These are phyloP conservation scores for Solanum chilense DNA, from an alignment of 257 asterid species.

Conservation along the genomic window DNA sequence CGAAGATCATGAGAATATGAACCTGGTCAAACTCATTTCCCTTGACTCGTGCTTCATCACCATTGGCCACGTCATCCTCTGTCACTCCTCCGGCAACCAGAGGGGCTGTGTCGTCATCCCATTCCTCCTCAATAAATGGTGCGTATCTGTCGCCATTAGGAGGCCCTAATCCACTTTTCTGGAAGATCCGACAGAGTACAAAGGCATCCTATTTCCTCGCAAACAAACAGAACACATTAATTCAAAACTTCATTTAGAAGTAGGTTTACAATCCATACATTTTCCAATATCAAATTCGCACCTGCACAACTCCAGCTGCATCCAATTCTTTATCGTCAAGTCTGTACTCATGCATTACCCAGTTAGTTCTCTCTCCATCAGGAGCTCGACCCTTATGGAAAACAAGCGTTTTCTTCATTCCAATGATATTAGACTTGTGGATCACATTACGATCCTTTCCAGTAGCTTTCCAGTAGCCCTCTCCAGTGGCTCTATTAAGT, in stretches of 20 bases:
- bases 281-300: conserved; percentile 2
- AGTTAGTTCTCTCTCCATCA: conserved; percentile 84
- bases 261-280: neutral
- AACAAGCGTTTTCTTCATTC: conserved; percentile 90
- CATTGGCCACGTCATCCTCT: conserved; percentile 65
- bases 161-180: conserved; percentile 95
- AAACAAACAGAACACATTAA: conserved; percentile 20
- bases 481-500: conserved; percentile 86
- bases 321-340: conserved; percentile 67
- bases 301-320: conserved; percentile 78
- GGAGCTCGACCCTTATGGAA: conserved; percentile 95
- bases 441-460: conserved; percentile 81
- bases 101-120: conserved; percentile 60
- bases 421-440: conserved; percentile 52
- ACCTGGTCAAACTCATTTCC: conserved; percentile 61
- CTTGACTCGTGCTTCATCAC: conserved; percentile 49
- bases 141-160: conserved; percentile 93
- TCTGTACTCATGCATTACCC: conserved; percentile 98
- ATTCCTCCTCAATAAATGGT: conserved; percentile 92
- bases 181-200: conserved; percentile 94
- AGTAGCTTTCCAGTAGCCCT: conserved; percentile 95
- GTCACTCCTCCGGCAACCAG: conserved; percentile 61
- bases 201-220: conserved; percentile 70
- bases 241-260: conserved; percentile 2
- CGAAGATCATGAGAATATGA: neutral